Conservation (phyloP, 2,329 filamentous ascomycete genomes). For the Paecilomyces sp. region DNA sequence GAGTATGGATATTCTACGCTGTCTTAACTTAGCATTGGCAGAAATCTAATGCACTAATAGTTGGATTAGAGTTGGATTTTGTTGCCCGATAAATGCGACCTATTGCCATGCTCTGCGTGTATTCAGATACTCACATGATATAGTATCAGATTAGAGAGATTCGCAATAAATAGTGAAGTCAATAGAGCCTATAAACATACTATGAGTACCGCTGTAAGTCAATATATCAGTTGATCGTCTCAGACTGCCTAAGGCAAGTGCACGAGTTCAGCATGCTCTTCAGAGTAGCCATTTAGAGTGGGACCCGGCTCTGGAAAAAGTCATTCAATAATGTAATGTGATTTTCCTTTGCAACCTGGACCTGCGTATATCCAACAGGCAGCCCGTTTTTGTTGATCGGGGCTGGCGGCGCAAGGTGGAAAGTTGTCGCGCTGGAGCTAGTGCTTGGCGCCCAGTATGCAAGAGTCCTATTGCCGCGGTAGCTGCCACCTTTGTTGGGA, state of each 20-base stretch:
- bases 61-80: not conserved
- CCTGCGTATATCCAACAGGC: not conserved
- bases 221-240: not conserved
- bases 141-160: not conserved
- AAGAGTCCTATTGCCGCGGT: not conserved
- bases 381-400: not conserved
- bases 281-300: not conserved
- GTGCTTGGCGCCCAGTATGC: not conserved
- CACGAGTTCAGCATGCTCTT: not conserved
- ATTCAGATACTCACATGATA: not conserved
- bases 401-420: not conserved
- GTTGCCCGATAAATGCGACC: not conserved
- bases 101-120: not conserved
- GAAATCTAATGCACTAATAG: not conserved
- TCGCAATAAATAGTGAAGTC: not conserved
- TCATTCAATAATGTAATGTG: not conserved
- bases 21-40: not conserved
- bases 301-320: not conserved
- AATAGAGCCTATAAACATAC: not conserved
- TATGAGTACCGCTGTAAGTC: not conserved
- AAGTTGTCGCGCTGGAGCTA: not conserved
- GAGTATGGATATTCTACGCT: not conserved
- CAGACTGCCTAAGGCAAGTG: not conserved
- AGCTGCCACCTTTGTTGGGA: conserved; percentile 13
- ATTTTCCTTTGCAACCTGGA: not conserved